Evolutionary conservation across 148 eudicot species (phyloP).

Genomic region (Heliosperma pusillum): DNA sequence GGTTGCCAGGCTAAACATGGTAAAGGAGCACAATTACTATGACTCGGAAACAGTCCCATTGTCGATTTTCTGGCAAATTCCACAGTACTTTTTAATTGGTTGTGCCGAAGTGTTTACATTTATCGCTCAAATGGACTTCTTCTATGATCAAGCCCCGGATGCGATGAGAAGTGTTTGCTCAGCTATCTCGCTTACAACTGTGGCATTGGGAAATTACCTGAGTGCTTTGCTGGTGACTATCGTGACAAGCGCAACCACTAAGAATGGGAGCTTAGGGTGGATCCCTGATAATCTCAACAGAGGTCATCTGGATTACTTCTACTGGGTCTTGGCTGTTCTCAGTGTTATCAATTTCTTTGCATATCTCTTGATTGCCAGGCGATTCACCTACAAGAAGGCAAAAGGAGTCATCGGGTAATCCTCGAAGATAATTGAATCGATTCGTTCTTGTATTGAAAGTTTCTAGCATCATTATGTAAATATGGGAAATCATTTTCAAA

Average conservation of each 20-base stretch:
- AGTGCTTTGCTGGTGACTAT: slow-evolving; percentile 47
- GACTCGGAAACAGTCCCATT: slow-evolving; percentile 39
- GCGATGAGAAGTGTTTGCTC: slow-evolving; percentile 68
- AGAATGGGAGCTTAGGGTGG: slow-evolving; percentile 54
- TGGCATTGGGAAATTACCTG: slow-evolving; percentile 48
- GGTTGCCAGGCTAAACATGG: slow-evolving; percentile 41
- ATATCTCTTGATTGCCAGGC: slow-evolving; percentile 46
- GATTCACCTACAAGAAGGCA: slow-evolving; percentile 53
- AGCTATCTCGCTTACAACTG: slow-evolving; percentile 51
- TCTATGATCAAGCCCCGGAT: slow-evolving; percentile 72
- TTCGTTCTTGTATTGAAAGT: not conserved
- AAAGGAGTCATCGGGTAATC: not conserved
- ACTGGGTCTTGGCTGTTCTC: slow-evolving; percentile 50
- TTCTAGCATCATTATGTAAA: not conserved
- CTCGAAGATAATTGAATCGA: not conserved
- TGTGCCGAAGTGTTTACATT: slow-evolving; percentile 63
- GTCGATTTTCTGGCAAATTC: slow-evolving; percentile 51
- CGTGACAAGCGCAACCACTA: slow-evolving; percentile 45
- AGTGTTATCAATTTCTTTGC: slow-evolving; percentile 47
- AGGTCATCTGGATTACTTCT: slow-evolving; percentile 65
- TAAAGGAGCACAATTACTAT: slow-evolving; percentile 35
- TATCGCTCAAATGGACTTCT: slow-evolving; percentile 59
- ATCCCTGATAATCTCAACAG: slow-evolving; percentile 57
- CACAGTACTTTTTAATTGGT: slow-evolving; percentile 37
- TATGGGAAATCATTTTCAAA: not conserved